Evolutionary conservation across 1,284 basidiomycete genomes (phyloP).

Genomic region (Rhodotorula sp.): DNA sequence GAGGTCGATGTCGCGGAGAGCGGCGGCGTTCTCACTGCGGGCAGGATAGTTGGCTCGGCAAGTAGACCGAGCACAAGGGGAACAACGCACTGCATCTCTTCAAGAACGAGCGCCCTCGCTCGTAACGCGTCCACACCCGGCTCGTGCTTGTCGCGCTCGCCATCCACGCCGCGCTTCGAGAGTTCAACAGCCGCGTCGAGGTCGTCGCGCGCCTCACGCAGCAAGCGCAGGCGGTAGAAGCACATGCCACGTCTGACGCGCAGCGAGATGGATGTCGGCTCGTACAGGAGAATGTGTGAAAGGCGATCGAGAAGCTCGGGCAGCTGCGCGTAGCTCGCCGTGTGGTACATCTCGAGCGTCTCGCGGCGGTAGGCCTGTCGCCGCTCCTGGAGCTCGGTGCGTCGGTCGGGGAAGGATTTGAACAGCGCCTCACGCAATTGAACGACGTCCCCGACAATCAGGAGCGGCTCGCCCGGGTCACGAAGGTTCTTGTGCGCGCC

Average conservation of each 20-base stretch:
- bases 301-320: slow-evolving; percentile 24
- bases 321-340: slow-evolving; percentile 10
- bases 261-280: slow-evolving; percentile 32
- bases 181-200: slow-evolving; percentile 15
- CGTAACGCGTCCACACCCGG: slow-evolving; percentile 28
- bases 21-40: slow-evolving; percentile 16
- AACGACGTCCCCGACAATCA: slow-evolving; percentile 41
- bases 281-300: slow-evolving; percentile 39
- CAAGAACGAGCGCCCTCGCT: slow-evolving; percentile 13
- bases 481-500: slow-evolving; percentile 2
- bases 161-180: slow-evolving; percentile 2
- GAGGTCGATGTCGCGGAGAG: slow-evolving; percentile 6
- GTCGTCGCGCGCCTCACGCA: slow-evolving; percentile 19
- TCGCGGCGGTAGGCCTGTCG: slow-evolving; percentile 27
- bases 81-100: slow-evolving; percentile 30
- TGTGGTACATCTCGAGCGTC: slow-evolving; percentile 26
- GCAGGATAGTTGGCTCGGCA: background rate
- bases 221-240: slow-evolving; percentile 32
- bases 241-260: slow-evolving; percentile 26
- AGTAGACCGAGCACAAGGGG: background rate
- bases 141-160: background rate
- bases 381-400: slow-evolving; percentile 10
- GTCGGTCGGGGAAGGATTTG: slow-evolving; percentile 12
- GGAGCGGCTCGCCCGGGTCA: slow-evolving; percentile 4
- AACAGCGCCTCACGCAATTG: slow-evolving; percentile 41